Base-by-base conservation (phyloP, 768 basidiomycete genomes). In the Termitomyces sp. region DNA sequence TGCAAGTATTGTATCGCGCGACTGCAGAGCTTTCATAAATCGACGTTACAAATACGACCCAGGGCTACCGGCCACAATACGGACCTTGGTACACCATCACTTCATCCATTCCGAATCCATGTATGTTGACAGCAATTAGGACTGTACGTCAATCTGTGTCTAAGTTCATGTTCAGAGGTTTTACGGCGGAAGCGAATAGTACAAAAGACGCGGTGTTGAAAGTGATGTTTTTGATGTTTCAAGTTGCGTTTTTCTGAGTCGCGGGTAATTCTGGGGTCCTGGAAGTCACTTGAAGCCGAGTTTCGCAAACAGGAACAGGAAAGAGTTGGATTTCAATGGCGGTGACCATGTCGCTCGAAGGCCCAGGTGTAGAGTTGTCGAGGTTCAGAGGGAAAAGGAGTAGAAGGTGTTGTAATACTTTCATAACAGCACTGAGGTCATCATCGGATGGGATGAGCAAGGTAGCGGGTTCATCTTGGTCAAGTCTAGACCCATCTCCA, bases 121-220 rank as follows among this genome's bases (percentile, higher is more conserved):
- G n/a, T n/a, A n/a, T n/a, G n/a, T n/a, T n/a, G n/a, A n/a, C n/a
- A n/a, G n/a, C n/a, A n/a, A n/a, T n/a, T n/a, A n/a, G n/a, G n/a
- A n/a, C n/a, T n/a, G n/a, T n/a, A n/a, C n/a, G n/a, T n/a, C n/a
- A n/a, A n/a, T n/a, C n/a, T n/a, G n/a, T n/a, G n/a, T n/a, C n/a
- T n/a, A n/a, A n/a, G n/a, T n/a, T n/a, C n/a, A n/a, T n/a, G n/a
- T n/a, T n/a, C n/a, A n/a, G n/a, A n/a, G n/a, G n/a, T n/a, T n/a
- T 53, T 63, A 54, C 12, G 66, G 57, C 22, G 66, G 65, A n/a
- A 68, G 60, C 27, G 64, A 67, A 16, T n/a, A 68, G 53, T 1
- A 56, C 54, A 13, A 64, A 68, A 7, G 67, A 66, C 6, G 67
- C 54, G 47, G 67, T 58, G 50, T 68, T 69, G 59, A 70, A n/a